Base-by-base conservation (phyloP, 805 yeast genomes). In the Priceomyces medius region DNA sequence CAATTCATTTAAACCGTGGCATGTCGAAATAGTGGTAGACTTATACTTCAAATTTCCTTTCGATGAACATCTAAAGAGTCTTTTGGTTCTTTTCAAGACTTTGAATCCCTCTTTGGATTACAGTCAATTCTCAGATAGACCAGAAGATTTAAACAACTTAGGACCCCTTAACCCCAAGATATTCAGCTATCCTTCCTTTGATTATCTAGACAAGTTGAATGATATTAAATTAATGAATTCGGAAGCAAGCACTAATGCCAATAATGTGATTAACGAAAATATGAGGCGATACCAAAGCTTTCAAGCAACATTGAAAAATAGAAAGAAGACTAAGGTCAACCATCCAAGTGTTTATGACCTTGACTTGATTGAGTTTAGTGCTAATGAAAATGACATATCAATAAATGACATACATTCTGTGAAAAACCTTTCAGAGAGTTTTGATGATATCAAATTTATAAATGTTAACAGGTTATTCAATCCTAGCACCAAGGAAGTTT, bases 1-100 rank as follows among this genome's bases (percentile, higher is more conserved):
- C 7, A 28, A 40, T 5, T 13, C 52, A 1, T 43, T 55, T 19
- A 52, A 53, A 36, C 44, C 49, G 7, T 66, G 71, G 71, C 65
- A 65, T 20, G 51, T 63, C 12, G 55, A 58, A 37, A 42, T 53
- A 14, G 60, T 58, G 7, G 56, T 56, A 1, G 66, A 60, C 23
- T 50, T 65, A 31, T 52, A 44, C 35, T 29, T 37, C 2, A 58
- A 56, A 34, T 66, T 66, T 41, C 72, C 72, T 14, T 42, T 49
- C 24, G 72, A 66, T 40, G 56, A 51, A 13, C 47, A 55, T 18
- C 47, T 66, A 27, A 54, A 47, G 29, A 44, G 46, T 9, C 43
- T 64, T 14, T 32, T 64, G 16, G 46, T 50, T 1, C 42, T 58
- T 7, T 55, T 61, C 43, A 51, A 48, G 37, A 42, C 48, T 19